phyloP scores from a whole-genome alignment of 306 rosid genomes.

The Argentina anserina region DNA sequence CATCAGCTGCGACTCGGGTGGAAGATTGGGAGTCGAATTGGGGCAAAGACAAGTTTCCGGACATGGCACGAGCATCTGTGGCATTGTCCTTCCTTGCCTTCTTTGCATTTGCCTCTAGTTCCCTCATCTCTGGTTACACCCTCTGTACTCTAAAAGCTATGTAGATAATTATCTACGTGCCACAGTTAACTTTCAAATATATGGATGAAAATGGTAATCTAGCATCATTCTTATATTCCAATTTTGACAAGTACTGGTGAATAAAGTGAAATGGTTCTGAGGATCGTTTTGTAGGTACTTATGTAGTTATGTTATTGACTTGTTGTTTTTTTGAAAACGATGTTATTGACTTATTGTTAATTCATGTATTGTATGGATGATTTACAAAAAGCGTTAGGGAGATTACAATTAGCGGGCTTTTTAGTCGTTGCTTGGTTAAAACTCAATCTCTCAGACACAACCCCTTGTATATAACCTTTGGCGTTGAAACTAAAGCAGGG shows the following conservation, averaged over 20 bases:
- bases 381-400: background rate
- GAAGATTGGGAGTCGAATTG: slow-evolving; percentile 81
- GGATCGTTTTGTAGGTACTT: background rate
- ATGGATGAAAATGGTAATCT: background rate
- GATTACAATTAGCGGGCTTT: background rate
- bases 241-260: background rate
- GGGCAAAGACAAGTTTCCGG: slow-evolving; percentile 80
- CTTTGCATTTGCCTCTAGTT: slow-evolving; percentile 58
- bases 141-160: slow-evolving; percentile 38
- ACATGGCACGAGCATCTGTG: slow-evolving; percentile 64
- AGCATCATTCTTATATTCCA: background rate
- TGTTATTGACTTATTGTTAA: too few species aligned
- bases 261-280: background rate
- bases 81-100: slow-evolving; percentile 73
- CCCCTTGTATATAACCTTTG: too few species aligned
- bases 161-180: slow-evolving; percentile 23
- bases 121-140: slow-evolving; percentile 68
- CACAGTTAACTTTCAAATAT: background rate
- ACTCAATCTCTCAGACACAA: background rate
- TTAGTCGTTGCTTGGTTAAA: background rate
- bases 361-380: background rate
- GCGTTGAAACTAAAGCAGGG: background rate
- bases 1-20: slow-evolving; percentile 79
- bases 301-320: too few species aligned
- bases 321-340: too few species aligned